Percentiles rank a stretch among this genome's conserved stretches.
phyloP scores from a whole-genome alignment of 495 filamentous ascomycete species.

The Trichoderma virens region DNA sequence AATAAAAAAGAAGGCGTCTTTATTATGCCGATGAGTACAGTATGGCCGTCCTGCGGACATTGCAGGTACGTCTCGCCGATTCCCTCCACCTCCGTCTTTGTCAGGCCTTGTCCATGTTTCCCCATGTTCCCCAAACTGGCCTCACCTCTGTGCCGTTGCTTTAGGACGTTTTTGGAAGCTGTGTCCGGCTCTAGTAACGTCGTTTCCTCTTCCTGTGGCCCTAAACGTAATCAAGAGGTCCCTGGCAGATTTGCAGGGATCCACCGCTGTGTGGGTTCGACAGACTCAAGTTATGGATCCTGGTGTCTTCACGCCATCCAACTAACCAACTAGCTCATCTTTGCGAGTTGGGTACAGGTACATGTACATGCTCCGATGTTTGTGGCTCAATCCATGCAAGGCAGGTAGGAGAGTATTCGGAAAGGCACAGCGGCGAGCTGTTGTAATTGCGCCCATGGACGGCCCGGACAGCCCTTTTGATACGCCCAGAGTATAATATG shows the following conservation, averaged over 20 bases:
- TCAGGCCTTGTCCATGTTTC: not conserved
- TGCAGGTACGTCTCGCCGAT: not conserved
- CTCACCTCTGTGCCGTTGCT: not conserved
- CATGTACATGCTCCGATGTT: too few relatives aligned
- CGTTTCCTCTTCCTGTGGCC: not conserved
- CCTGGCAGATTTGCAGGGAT: not conserved
- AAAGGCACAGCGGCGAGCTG: not conserved
- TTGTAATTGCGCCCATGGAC: not conserved
- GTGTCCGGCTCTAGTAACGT: constrained; percentile 1
- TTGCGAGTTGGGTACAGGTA: too few relatives aligned
- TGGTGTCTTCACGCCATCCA: not conserved
- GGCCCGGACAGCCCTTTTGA: not conserved
- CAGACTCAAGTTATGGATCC: not conserved
- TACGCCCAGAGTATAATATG: not conserved
- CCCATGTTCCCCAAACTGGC: not conserved
- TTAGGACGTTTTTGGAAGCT: constrained; percentile 2
- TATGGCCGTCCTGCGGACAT: constrained; percentile 3
- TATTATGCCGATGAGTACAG: not conserved
- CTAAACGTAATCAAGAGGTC: not conserved
- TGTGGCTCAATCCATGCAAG: too few relatives aligned
- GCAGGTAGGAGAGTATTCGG: too few relatives aligned
- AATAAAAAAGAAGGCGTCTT: not conserved
- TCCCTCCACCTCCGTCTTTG: not conserved
- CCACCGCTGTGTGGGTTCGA: not conserved
- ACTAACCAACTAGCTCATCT: not conserved